These are phyloP conservation scores for Phytophthora pluvialis DNA, from an alignment of 352 stramenopile species.

Conservation along the genomic window DNA sequence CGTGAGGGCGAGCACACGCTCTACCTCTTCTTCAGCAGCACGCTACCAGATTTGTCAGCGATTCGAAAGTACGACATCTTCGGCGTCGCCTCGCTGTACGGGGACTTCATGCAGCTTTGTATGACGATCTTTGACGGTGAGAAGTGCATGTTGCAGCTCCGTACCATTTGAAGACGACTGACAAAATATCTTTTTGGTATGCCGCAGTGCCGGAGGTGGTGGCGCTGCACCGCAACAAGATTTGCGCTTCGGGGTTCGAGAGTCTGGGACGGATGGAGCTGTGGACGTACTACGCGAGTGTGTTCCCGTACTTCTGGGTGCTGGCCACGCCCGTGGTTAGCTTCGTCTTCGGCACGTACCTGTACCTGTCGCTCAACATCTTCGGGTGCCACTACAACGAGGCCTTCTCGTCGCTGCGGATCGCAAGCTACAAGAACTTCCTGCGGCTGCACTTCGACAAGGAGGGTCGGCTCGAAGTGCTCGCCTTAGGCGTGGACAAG, in stretches of 20 bases:
- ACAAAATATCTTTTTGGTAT: slow-evolving; percentile 10
- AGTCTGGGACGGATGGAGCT: slow-evolving; percentile 74
- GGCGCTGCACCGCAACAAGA: slow-evolving; percentile 84
- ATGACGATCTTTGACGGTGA: slow-evolving; percentile 89
- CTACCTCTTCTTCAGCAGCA: slow-evolving; percentile 81
- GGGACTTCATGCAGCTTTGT: slow-evolving; percentile 71
- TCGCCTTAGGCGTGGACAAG: slow-evolving; percentile 90
- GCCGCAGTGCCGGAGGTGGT: slow-evolving; percentile 79
- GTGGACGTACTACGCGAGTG: slow-evolving; percentile 84
- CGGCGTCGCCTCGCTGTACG: slow-evolving; percentile 64
- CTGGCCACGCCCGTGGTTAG: slow-evolving; percentile 79
- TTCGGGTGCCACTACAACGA: slow-evolving; percentile 92
- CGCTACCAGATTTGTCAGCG: slow-evolving; percentile 72
- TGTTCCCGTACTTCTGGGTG: slow-evolving; percentile 91
- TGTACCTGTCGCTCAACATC: slow-evolving; percentile 88
- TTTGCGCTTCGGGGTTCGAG: slow-evolving; percentile 68
- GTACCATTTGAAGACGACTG: slow-evolving; percentile 1
- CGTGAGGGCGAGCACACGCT: slow-evolving; percentile 74
- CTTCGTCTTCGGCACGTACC: slow-evolving; percentile 84
- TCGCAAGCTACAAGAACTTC: slow-evolving; percentile 92
- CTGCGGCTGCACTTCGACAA: slow-evolving; percentile 79
- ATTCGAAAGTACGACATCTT: slow-evolving; percentile 75
- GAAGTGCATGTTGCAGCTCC: background rate
- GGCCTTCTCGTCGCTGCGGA: slow-evolving; percentile 86
- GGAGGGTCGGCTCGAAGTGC: slow-evolving; percentile 81